A percentile compares a stretch with the other conserved stretches of the same genome.
Evolutionary conservation across 257 asterid species (phyloP).

Genomic region (Solanum sejunctum): DNA sequence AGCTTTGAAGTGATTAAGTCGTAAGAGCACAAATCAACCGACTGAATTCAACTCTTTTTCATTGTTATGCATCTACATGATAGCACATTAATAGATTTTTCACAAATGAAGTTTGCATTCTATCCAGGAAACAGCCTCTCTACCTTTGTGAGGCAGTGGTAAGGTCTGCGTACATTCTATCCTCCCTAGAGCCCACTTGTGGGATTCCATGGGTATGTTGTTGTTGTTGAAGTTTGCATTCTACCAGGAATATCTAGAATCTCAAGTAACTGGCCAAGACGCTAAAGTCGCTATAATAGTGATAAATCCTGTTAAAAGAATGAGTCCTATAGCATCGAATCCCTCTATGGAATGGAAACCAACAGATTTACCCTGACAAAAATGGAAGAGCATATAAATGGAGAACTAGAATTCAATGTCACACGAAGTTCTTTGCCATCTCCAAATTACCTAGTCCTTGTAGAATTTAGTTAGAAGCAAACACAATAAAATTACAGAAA

Average conservation of each 20-base stretch:
- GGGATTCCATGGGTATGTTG: no score
- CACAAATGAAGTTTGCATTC: not conserved
- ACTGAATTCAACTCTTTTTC: not conserved
- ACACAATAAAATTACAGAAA: not conserved
- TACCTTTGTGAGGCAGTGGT: no score
- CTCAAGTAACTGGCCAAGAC: no score
- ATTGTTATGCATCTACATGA: not conserved
- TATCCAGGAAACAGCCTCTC: not conserved
- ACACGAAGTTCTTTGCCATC: not conserved
- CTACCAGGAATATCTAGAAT: no score
- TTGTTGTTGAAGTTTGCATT: no score
- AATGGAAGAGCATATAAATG: not conserved
- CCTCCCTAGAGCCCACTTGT: no score
- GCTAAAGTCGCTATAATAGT: no score
- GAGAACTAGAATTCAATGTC: not conserved
- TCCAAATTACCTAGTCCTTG: not conserved
- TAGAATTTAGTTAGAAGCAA: not conserved
- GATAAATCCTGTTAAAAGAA: no score
- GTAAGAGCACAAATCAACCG: not conserved
- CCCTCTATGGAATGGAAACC: not conserved
- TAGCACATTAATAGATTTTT: not conserved
- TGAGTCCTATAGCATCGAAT: not conserved
- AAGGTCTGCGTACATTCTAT: no score
- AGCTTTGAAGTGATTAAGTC: not conserved
- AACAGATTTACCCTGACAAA: not conserved